Percentiles rank a stretch among this genome's conserved stretches.
Evolutionary conservation across 257 asterid species (phyloP).

Genomic region (Sherardia arvensis): DNA sequence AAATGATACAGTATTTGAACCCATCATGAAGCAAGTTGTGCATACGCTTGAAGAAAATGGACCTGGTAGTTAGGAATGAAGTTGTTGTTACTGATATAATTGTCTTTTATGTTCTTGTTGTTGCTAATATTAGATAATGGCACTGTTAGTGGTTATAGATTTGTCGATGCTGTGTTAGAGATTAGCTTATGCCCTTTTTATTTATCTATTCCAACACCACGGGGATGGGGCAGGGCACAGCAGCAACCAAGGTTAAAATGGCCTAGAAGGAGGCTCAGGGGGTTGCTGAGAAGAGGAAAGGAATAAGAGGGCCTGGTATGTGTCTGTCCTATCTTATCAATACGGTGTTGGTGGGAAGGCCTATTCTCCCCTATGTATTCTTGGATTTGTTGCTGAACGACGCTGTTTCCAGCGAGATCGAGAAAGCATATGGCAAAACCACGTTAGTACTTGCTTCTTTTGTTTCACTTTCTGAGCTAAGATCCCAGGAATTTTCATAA

Average conservation of each 20-base stretch:
- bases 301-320: conserved; percentile 96
- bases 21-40: not conserved
- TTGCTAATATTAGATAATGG: not conserved
- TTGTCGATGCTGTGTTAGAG: not conserved
- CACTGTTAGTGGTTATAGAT: not conserved
- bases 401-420: conserved; percentile 96
- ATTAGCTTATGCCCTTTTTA: not conserved
- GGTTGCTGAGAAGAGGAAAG: conserved; percentile 87
- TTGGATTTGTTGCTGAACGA: conserved; percentile 94
- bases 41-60: not conserved
- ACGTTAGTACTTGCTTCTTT: conserved; percentile 52
- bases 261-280: conserved; percentile 96
- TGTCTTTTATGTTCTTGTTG: not conserved
- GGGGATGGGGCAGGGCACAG: conserved; percentile 58
- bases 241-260: conserved; percentile 90
- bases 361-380: conserved; percentile 55
- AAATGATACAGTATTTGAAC: not conserved
- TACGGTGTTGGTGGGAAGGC: conserved; percentile 66
- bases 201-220: not conserved
- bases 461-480: conserved; percentile 7
- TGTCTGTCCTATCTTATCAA: conserved; percentile 69
- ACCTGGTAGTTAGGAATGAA: not conserved
- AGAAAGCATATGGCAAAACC: conserved; percentile 89
- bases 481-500: not conserved
- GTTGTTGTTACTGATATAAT: not conserved